Evolutionary conservation across 805 yeast species (phyloP).

Genomic region (Wickerhamiella kurtzmanii): DNA sequence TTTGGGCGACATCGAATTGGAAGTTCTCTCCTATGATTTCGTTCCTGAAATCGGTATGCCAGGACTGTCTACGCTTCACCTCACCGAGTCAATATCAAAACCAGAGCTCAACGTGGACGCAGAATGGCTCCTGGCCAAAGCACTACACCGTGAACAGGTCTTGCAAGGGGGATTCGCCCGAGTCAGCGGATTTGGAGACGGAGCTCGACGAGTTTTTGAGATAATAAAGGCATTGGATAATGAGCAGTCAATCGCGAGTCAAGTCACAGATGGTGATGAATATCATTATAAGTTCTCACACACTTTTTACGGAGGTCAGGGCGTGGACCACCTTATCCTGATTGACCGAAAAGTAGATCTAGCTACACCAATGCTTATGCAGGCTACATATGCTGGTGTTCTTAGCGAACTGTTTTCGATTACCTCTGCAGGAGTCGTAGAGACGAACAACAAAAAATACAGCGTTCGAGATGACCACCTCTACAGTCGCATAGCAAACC

Average conservation of each 20-base stretch:
- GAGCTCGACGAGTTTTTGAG: constrained; percentile 37
- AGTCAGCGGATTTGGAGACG: constrained; percentile 45
- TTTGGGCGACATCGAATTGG: constrained; percentile 30
- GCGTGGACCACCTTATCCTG: constrained; percentile 49
- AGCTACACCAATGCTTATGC: constrained; percentile 57
- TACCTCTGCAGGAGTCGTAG: constrained; percentile 23
- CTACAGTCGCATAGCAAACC: constrained; percentile 35
- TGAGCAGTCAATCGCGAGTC: constrained; percentile 12
- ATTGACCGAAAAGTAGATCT: constrained; percentile 69
- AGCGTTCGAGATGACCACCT: constrained; percentile 14
- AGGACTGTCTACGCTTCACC: neutral
- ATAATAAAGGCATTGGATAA: constrained; percentile 24
- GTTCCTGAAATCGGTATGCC: constrained; percentile 6
- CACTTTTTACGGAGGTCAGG: constrained; percentile 21
- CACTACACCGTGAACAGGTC: constrained; percentile 35
- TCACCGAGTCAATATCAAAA: neutral
- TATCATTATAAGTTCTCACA: constrained; percentile 22
- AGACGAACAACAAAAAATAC: constrained; percentile 2
- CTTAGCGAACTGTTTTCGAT: constrained; percentile 57
- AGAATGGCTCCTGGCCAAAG: constrained; percentile 30
- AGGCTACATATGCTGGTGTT: constrained; percentile 70
- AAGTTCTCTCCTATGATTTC: constrained; percentile 28
- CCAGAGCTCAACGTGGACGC: neutral
- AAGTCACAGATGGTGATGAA: neutral
- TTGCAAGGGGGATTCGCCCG: constrained; percentile 37